Percentiles rank a stretch among this genome's conserved stretches.
These are phyloP conservation scores for Moricandia arvensis DNA, from an alignment of 345 rosid genomes.

Conservation along the genomic window DNA sequence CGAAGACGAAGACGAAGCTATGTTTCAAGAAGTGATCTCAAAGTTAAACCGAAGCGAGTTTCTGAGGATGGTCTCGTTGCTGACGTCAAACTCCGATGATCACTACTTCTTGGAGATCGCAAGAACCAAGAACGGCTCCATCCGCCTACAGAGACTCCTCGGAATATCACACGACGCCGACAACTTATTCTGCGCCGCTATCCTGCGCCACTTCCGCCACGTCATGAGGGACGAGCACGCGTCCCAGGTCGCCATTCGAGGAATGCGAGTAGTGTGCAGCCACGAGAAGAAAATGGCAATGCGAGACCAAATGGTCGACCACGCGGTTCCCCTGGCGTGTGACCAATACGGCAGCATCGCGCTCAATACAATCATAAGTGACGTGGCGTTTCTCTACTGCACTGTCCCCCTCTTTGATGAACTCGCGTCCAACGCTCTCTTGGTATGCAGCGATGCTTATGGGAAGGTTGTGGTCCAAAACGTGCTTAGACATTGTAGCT, in stretches of 20 bases:
- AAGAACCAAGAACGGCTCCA: constrained; percentile 4
- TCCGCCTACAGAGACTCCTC: neutral
- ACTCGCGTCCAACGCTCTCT: neutral
- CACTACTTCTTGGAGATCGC: constrained; percentile 5
- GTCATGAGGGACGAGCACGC: constrained; percentile 12
- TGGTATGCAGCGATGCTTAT: neutral
- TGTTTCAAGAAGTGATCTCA: neutral
- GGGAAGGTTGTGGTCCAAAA: constrained; percentile 20
- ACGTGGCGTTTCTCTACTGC: neutral
- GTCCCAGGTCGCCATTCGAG: neutral
- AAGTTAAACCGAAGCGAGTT: neutral
- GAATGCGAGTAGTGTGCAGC: neutral
- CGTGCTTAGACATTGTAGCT: neutral
- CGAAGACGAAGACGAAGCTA: neutral
- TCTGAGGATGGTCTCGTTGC: neutral
- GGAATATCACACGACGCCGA: constrained; percentile 14
- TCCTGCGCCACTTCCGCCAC: neutral
- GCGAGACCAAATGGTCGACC: neutral
- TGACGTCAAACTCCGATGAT: neutral
- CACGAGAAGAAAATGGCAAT: neutral
- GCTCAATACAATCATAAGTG: constrained; percentile 7
- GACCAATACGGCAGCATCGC: constrained; percentile 16
- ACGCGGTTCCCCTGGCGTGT: neutral
- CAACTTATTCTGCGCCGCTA: neutral
- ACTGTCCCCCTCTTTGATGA: neutral